Conservation (phyloP, 169 alveolate species). For the Neospora caninum region DNA sequence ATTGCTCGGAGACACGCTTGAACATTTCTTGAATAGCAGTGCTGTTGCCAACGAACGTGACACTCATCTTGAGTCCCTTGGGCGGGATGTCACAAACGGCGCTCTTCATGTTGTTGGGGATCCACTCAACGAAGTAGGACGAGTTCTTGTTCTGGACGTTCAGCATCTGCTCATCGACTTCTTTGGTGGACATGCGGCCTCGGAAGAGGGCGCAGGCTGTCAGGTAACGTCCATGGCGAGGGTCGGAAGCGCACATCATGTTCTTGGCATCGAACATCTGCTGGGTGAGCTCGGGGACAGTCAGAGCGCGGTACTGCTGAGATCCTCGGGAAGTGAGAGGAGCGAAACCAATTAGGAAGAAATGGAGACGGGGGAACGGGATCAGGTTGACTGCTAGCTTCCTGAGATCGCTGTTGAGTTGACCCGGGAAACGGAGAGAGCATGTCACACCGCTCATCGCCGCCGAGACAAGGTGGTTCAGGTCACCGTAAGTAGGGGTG, state of each 20-base stretch:
- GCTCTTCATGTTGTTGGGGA: slow-evolving; percentile 97
- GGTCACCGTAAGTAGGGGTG: slow-evolving; percentile 87
- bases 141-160: slow-evolving; percentile 98
- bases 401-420: slow-evolving; percentile 95
- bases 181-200: slow-evolving; percentile 99
- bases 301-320: slow-evolving; percentile 98
- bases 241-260: slow-evolving; percentile 99
- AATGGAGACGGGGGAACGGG: slow-evolving; percentile 99
- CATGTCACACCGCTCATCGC: slow-evolving; percentile 99
- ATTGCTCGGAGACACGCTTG: slow-evolving; percentile 97
- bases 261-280: slow-evolving; percentile 99
- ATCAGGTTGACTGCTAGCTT: slow-evolving; percentile 95
- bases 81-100: slow-evolving; percentile 98
- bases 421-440: slow-evolving; percentile 98
- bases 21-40: slow-evolving; percentile 98
- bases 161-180: slow-evolving; percentile 99
- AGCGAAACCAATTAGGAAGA: slow-evolving; percentile 98
- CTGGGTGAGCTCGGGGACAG: slow-evolving; percentile 97
- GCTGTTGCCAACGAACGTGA: slow-evolving; percentile 97
- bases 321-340: slow-evolving; percentile 99
- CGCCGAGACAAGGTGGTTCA: slow-evolving; percentile 98
- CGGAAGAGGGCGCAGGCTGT: slow-evolving; percentile 99
- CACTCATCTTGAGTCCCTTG: slow-evolving; percentile 98
- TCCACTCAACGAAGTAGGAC: slow-evolving; percentile 99
- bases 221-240: slow-evolving; percentile 99